Evolutionary conservation across 805 yeast species (phyloP).

Genomic region (Lipomyces starkeyi): DNA sequence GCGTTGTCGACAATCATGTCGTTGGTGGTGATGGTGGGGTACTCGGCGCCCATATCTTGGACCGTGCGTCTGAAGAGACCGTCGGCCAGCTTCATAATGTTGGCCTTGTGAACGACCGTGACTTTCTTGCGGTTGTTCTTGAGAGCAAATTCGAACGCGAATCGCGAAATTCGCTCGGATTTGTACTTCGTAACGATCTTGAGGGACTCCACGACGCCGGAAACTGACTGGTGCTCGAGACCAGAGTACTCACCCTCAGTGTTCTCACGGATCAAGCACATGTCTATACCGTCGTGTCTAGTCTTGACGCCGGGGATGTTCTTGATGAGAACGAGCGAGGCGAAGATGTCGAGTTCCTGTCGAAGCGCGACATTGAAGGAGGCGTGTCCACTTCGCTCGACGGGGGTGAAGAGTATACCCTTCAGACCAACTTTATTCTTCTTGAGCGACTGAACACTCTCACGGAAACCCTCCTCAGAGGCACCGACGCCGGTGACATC

Average conservation of each 20-base stretch:
- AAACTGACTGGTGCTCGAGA: constrained; percentile 94
- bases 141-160: constrained; percentile 93
- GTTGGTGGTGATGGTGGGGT: constrained; percentile 79
- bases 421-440: constrained; percentile 97
- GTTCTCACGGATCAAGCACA: constrained; percentile 97
- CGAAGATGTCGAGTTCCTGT: constrained; percentile 94
- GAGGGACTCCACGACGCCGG: constrained; percentile 93
- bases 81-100: constrained; percentile 98
- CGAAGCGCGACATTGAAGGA: constrained; percentile 94
- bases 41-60: constrained; percentile 81
- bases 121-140: constrained; percentile 91
- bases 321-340: constrained; percentile 92
- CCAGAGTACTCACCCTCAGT: constrained; percentile 99
- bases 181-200: constrained; percentile 93
- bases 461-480: constrained; percentile 48
- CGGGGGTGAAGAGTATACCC: constrained; percentile 93
- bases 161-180: constrained; percentile 96
- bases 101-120: constrained; percentile 98
- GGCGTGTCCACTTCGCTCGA: constrained; percentile 74
- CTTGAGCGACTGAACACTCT: constrained; percentile 78
- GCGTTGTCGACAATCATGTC: constrained; percentile 99
- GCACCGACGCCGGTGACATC: constrained; percentile 67
- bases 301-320: constrained; percentile 93
- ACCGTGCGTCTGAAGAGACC: constrained; percentile 96
- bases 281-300: constrained; percentile 84